Conservation (phyloP, 192 early-diverging fungal genomes). For the Coemansia nantahalensis region DNA sequence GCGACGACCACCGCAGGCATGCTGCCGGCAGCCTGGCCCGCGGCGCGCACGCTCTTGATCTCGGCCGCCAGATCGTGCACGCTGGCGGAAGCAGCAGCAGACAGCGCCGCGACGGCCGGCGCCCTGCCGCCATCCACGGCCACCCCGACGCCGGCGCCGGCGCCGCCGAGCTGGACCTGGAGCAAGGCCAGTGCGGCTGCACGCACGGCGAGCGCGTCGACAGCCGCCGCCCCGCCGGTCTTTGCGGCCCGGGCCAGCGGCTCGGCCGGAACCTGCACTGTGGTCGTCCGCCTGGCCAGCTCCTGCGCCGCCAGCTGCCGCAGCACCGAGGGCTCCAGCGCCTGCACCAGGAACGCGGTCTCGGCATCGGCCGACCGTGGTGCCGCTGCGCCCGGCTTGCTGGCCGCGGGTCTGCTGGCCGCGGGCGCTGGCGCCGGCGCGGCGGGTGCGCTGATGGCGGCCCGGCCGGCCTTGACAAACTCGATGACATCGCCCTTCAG, state of each 20-base stretch:
- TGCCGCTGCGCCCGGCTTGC: background rate
- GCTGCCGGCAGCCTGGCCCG: background rate
- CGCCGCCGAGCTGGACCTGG: slow-evolving; percentile 48
- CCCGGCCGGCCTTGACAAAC: slow-evolving; percentile 53
- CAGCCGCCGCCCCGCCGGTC: slow-evolving; percentile 18
- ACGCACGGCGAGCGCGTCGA: slow-evolving; percentile 27
- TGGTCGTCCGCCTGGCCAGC: slow-evolving; percentile 35
- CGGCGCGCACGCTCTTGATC: slow-evolving; percentile 20
- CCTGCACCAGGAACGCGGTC: slow-evolving; percentile 40
- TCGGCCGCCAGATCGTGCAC: slow-evolving; percentile 26
- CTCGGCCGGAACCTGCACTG: slow-evolving; percentile 35
- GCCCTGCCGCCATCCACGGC: slow-evolving; percentile 54
- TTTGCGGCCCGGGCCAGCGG: slow-evolving; percentile 25
- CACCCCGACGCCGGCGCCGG: slow-evolving; percentile 61
- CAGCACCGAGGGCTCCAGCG: slow-evolving; percentile 43
- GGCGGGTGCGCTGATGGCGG: background rate
- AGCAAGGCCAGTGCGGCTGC: slow-evolving; percentile 43
- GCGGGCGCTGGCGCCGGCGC: slow-evolving; percentile 1
- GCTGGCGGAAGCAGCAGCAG: slow-evolving; percentile 23
- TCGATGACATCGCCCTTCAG: slow-evolving; percentile 75
- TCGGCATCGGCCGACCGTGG: slow-evolving; percentile 21
- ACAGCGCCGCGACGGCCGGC: slow-evolving; percentile 24
- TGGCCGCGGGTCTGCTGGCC: background rate
- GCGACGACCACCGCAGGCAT: slow-evolving; percentile 25
- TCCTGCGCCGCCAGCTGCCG: slow-evolving; percentile 40